phyloP scores from a whole-genome alignment of 208 protist genomes.

The Ichthyophonus hoferi region DNA sequence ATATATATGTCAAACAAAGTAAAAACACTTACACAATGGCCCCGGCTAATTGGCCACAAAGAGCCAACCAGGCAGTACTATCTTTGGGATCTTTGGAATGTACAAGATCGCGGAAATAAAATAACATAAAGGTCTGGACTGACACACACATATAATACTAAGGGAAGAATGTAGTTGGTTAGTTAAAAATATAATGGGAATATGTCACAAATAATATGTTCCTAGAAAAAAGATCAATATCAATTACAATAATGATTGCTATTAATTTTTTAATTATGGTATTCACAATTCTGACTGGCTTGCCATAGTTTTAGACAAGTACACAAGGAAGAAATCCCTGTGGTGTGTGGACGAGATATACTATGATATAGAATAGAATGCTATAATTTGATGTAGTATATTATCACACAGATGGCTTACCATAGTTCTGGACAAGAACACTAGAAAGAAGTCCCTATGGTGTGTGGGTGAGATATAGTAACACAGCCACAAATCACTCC shows the following conservation, averaged over 20 bases:
- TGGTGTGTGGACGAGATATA: not conserved
- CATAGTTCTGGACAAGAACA: constrained; percentile 22
- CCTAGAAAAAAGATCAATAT: too few species aligned
- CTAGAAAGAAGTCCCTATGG: constrained; percentile 25
- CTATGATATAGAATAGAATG: too few species aligned
- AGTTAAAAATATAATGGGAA: too few species aligned
- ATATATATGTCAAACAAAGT: too few species aligned
- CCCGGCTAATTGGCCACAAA: constrained; percentile 18
- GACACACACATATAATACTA: constrained; percentile 28
- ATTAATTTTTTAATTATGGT: too few species aligned
- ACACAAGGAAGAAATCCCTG: not conserved
- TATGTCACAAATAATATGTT: too few species aligned
- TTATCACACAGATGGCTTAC: too few species aligned
- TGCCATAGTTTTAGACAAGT: not conserved
- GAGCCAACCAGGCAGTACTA: not conserved
- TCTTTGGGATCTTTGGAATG: not conserved
- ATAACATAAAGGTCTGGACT: constrained; percentile 34
- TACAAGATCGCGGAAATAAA: constrained; percentile 33
- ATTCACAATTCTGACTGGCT: too few species aligned
- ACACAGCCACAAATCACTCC: not conserved
- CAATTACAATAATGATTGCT: too few species aligned
- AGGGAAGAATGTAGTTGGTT: not conserved
- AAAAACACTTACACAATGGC: constrained; percentile 20
- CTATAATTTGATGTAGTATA: too few species aligned
- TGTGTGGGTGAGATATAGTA: constrained; percentile 15